Evolutionary conservation across 495 filamentous ascomycete genomes (phyloP), one percentile per base, ranked within the genome.

Genomic region (Penicilliopsis zonata): DNA sequence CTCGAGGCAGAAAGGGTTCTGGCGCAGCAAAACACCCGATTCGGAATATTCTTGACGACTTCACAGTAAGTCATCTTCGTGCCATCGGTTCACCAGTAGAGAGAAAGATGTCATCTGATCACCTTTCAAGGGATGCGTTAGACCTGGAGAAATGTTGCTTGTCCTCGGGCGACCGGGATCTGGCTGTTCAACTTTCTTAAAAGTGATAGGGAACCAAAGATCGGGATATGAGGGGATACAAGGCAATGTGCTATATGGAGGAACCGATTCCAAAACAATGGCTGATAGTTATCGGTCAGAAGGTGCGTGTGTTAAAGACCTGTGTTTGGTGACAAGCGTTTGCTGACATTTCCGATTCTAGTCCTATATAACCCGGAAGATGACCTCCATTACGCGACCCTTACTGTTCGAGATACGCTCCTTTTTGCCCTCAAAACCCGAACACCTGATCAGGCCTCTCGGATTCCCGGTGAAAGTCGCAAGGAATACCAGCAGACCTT

Each of bases 161-260:
- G 80, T 86, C 0, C 62, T 86, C 27, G 81, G 81, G 3, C 58
- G 76, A 14, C 81, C 81, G 1, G 81, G 81, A 0, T 68, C 70
- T 24, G 81, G 80, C 8, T 86, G 81, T 39, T 73, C 76, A 1
- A 82, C 77, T 0, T 79, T 85, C 35, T 50, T 86, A 19, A 83
- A 84, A 37, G 63, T 70, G 0, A 58, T 85, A 25, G 76, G 72
- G 8, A 81, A 80, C 34, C 76, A 80, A 40, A 51, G 76, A 44
- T 63, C 57, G 19, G 78, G 74, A 0, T 84, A 74, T 43, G 71
- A 73, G 38, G 66, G 59, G 4, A 58, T 84, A 3, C 43, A 66
- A 13, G 79, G 78, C 2, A 67, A 77, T 24, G 75, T 84, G 9
- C 53, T 50, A 0, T 84, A 80, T 47, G 80, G 78, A 6, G 73